These are phyloP conservation scores for Salix exigua DNA, from an alignment of 345 rosid species.

Conservation along the genomic window DNA sequence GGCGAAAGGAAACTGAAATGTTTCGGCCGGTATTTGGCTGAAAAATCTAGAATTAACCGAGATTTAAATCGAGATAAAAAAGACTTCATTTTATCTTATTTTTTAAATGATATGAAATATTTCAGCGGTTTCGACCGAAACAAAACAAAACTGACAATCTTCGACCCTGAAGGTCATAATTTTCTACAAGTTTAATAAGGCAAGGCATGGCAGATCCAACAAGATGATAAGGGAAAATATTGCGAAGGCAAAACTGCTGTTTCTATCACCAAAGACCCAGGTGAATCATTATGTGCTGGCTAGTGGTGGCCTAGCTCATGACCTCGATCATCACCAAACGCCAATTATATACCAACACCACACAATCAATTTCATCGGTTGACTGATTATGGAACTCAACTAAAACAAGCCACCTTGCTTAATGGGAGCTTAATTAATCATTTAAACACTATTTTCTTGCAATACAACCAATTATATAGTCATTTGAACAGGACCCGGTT, in stretches of 20 bases:
- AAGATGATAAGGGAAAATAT: background rate
- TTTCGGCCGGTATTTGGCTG: too few species aligned
- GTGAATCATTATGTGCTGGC: background rate
- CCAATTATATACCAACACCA: background rate
- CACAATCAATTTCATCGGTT: background rate
- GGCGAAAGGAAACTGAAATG: too few species aligned
- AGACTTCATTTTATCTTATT: too few species aligned
- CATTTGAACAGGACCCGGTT: background rate
- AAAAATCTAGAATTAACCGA: too few species aligned
- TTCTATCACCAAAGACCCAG: background rate
- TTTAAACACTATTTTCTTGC: background rate
- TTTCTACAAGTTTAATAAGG: background rate
- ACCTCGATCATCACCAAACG: background rate
- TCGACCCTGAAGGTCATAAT: background rate
- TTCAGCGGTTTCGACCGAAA: too few species aligned
- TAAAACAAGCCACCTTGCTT: background rate
- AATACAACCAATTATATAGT: background rate
- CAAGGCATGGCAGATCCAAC: background rate
- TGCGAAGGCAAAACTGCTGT: background rate
- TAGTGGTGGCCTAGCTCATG: constrained; percentile 14
- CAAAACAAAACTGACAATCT: background rate
- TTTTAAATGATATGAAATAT: too few species aligned
- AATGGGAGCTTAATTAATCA: background rate
- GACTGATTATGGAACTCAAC: background rate
- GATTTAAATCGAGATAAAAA: too few species aligned